Evolutionary conservation across 2,329 filamentous ascomycete genomes (phyloP).

Genomic region (Zasmidium angulare): DNA sequence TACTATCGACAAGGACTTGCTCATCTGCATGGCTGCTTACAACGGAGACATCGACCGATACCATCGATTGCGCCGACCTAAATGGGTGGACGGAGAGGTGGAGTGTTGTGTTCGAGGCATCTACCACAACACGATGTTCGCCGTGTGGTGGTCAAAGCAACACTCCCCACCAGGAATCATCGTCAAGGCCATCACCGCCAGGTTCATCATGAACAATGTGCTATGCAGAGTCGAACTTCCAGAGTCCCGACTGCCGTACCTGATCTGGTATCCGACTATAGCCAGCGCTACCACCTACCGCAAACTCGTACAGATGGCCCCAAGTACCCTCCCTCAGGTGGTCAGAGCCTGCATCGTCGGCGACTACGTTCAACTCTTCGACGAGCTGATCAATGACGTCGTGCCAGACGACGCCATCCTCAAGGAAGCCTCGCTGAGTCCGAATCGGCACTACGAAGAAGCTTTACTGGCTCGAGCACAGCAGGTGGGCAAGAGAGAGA

Average conservation of each 20-base stretch:
- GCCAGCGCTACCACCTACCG: conserved; percentile 16
- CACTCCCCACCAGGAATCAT: not conserved
- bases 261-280: conserved; percentile 23
- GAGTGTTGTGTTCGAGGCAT: conserved; percentile 37
- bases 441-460: conserved; percentile 2
- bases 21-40: conserved; percentile 42
- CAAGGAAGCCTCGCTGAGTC: not conserved
- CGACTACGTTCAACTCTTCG: conserved; percentile 16
- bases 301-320: conserved; percentile 8
- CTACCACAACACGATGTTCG: conserved; percentile 41
- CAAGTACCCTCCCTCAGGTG: conserved; percentile 19
- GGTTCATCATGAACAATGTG: conserved; percentile 37
- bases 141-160: conserved; percentile 33
- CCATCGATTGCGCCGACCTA: conserved; percentile 34
- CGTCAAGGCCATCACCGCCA: conserved; percentile 26
- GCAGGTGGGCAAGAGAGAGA: conserved; percentile 2
- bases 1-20: conserved; percentile 38
- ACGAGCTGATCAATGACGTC: conserved; percentile 2
- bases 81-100: conserved; percentile 27
- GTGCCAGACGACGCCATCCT: conserved; percentile 10
- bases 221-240: conserved; percentile 22
- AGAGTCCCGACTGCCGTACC: conserved; percentile 13
- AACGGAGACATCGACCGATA: conserved; percentile 44
- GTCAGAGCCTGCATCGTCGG: conserved; percentile 19
- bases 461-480: not conserved